phyloP scores from a whole-genome alignment of 164 flowering plant species.

The Pachysandra terminalis region DNA sequence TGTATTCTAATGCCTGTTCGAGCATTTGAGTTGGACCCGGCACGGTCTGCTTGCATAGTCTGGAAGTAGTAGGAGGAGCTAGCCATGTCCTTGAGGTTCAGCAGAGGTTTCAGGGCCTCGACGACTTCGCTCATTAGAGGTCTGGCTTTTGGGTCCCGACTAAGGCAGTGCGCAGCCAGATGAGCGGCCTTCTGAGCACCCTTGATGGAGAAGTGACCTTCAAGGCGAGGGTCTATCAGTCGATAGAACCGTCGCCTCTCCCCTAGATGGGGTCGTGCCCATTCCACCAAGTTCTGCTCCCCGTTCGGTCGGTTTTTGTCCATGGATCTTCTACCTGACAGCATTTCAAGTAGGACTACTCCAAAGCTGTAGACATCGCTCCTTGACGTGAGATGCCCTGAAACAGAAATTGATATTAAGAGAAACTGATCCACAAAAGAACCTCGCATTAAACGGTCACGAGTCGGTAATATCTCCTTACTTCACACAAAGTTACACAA shows the following conservation, averaged over 20 bases:
- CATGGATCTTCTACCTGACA: slow-evolving; percentile 88
- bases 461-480: too few relatives aligned
- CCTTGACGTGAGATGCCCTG: slow-evolving; percentile 86
- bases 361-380: slow-evolving; percentile 96
- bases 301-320: slow-evolving; percentile 88
- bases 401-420: slow-evolving; percentile 3
- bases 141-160: slow-evolving; percentile 75
- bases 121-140: slow-evolving; percentile 89
- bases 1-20: slow-evolving; percentile 37
- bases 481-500: too few relatives aligned
- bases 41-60: slow-evolving; percentile 58
- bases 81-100: slow-evolving; percentile 86
- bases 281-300: slow-evolving; percentile 86
- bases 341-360: slow-evolving; percentile 86
- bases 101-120: slow-evolving; percentile 65
- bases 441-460: neutral
- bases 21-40: slow-evolving; percentile 46
- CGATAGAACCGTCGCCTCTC: slow-evolving; percentile 69
- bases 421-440: neutral
- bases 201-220: slow-evolving; percentile 82
- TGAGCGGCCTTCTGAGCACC: slow-evolving; percentile 85
- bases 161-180: slow-evolving; percentile 72
- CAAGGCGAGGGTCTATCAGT: slow-evolving; percentile 79
- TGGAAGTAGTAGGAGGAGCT: slow-evolving; percentile 74
- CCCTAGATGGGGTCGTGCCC: slow-evolving; percentile 85